Evolutionary conservation across 2,329 filamentous ascomycete species (phyloP).

Genomic region (Paracoccidioides brasiliensis): DNA sequence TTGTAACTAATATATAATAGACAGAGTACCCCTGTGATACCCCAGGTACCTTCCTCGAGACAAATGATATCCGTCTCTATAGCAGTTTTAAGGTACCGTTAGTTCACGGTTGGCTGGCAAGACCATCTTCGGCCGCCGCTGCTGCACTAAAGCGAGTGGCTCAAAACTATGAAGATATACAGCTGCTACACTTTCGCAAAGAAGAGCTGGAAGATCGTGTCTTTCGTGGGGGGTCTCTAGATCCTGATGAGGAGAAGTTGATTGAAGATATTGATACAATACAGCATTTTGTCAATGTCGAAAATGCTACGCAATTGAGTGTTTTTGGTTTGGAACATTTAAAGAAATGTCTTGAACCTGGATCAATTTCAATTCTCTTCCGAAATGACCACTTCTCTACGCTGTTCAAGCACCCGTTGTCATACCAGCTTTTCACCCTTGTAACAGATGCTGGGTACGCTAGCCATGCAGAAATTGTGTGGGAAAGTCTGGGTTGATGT

Average conservation of each 20-base stretch:
- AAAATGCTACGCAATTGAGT: slow-evolving; percentile 78
- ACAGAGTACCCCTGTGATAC: slow-evolving; percentile 33
- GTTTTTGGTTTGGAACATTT: slow-evolving; percentile 66
- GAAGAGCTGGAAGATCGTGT: slow-evolving; percentile 79
- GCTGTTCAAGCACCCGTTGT: slow-evolving; percentile 73
- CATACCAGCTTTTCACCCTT: slow-evolving; percentile 61
- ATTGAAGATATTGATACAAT: slow-evolving; percentile 77
- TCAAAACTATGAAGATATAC: slow-evolving; percentile 79
- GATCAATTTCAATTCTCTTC: slow-evolving; percentile 80
- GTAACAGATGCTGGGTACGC: slow-evolving; percentile 91
- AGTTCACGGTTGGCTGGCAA: slow-evolving; percentile 83
- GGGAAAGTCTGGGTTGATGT: slow-evolving; percentile 89
- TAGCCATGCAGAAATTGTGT: slow-evolving; percentile 79
- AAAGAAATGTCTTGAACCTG: slow-evolving; percentile 55
- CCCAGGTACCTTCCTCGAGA: slow-evolving; percentile 74
- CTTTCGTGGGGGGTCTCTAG: slow-evolving; percentile 45
- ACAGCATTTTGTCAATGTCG: slow-evolving; percentile 60
- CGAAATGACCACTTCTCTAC: slow-evolving; percentile 96
- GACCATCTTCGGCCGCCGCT: slow-evolving; percentile 51
- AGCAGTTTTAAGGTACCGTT: slow-evolving; percentile 77
- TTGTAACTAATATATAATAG: background rate
- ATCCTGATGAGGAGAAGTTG: slow-evolving; percentile 58
- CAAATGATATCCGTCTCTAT: slow-evolving; percentile 80
- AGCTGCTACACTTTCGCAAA: slow-evolving; percentile 76
- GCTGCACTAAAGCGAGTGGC: slow-evolving; percentile 61